phyloP scores from a whole-genome alignment of 352 stramenopile species.

The Pythium volutum region DNA sequence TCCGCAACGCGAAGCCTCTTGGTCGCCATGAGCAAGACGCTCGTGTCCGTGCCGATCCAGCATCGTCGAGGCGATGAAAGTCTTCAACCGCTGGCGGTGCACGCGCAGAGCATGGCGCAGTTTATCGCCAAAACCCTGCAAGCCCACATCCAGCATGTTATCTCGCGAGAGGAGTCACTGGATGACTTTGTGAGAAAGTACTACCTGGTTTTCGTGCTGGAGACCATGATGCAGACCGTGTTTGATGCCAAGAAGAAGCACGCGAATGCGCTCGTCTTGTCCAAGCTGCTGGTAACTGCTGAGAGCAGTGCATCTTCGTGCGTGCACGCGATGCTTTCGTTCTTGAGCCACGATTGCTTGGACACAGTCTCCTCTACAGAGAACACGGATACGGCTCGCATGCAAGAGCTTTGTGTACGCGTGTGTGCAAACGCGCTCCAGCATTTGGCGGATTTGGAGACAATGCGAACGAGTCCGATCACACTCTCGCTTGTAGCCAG shows the following conservation, averaged over 20 bases:
- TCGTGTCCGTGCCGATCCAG: slow-evolving; percentile 55
- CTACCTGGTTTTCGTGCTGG: slow-evolving; percentile 73
- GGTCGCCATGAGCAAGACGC: slow-evolving; percentile 60
- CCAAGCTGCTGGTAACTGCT: slow-evolving; percentile 44
- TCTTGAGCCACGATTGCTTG: slow-evolving; percentile 14
- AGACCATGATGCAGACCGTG: slow-evolving; percentile 68
- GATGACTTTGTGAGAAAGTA: slow-evolving; percentile 69
- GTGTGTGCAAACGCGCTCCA: slow-evolving; percentile 59
- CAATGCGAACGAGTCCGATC: slow-evolving; percentile 55
- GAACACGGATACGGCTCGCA: slow-evolving; percentile 26
- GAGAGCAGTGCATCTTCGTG: slow-evolving; percentile 5
- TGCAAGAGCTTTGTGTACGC: slow-evolving; percentile 67
- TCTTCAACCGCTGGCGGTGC: slow-evolving; percentile 47
- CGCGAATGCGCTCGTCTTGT: slow-evolving; percentile 66
- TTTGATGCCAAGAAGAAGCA: slow-evolving; percentile 81
- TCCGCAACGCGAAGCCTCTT: slow-evolving; percentile 67
- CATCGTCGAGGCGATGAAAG: slow-evolving; percentile 67
- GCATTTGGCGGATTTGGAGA: slow-evolving; percentile 65
- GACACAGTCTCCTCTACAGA: not conserved
- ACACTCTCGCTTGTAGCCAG: slow-evolving; percentile 54
- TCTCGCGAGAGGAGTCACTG: slow-evolving; percentile 26
- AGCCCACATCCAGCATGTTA: slow-evolving; percentile 49
- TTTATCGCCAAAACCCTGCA: slow-evolving; percentile 46
- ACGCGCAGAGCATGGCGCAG: slow-evolving; percentile 49
- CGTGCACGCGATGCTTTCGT: slow-evolving; percentile 16